Conservation (phyloP, 257 asterid genomes). For the Penstemon davidsonii region DNA sequence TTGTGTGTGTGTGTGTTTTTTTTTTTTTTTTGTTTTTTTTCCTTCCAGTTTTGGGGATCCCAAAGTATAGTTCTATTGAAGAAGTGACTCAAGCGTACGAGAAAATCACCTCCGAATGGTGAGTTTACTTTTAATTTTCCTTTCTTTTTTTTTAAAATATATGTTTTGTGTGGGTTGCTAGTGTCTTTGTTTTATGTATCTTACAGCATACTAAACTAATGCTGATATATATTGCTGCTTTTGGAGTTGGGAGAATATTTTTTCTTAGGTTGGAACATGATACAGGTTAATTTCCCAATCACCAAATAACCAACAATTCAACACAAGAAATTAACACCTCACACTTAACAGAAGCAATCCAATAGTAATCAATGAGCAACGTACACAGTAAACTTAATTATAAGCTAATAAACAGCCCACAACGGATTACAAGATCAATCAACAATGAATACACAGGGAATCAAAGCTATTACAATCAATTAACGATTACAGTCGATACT, state of each 20-base stretch:
- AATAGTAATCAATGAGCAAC: no score
- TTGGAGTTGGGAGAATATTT: not conserved
- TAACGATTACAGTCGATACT: no score
- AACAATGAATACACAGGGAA: no score
- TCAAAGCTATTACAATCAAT: no score
- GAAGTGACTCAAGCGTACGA: slow-evolving; percentile 73
- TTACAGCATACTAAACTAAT: not conserved
- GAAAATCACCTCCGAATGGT: slow-evolving; percentile 63
- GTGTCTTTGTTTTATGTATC: not conserved
- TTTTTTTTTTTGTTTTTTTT: not conserved
- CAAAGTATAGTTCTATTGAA: slow-evolving; percentile 62
- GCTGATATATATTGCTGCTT: slow-evolving; percentile 3
- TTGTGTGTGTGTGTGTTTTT: not conserved
- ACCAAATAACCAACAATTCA: no score
- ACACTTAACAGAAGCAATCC: no score
- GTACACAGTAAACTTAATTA: no score
- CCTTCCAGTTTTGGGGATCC: slow-evolving; percentile 74
- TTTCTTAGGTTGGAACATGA: not conserved
- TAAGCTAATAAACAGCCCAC: no score
- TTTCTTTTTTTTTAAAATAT: not conserved
- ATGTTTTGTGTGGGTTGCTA: not conserved
- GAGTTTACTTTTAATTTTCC: slow-evolving; percentile 10
- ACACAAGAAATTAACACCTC: no score
- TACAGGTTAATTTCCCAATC: no score
- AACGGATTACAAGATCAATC: no score